Evolutionary conservation across 352 stramenopile species (phyloP).

Genomic region (Globisporangium canariense): DNA sequence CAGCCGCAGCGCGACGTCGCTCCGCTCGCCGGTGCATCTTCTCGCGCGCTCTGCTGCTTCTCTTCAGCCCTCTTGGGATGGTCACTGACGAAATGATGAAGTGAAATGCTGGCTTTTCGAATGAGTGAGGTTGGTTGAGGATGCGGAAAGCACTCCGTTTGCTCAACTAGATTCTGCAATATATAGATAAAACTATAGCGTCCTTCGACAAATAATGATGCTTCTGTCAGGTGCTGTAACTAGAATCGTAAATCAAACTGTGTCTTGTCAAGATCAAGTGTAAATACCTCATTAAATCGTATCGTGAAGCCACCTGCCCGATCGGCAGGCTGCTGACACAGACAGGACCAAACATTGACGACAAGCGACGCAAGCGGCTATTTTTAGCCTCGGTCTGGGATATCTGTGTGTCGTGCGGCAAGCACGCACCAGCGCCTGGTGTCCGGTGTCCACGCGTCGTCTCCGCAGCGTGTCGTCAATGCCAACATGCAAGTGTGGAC

Average conservation of each 20-base stretch:
- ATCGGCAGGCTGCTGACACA: no score
- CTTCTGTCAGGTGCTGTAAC: background rate
- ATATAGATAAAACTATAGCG: background rate
- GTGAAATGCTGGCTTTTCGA: background rate
- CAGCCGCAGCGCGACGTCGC: conserved; percentile 42
- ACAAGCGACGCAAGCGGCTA: background rate
- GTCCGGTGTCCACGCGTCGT: background rate
- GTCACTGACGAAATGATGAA: conserved; percentile 1
- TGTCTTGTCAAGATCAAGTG: no score
- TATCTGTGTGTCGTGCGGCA: background rate
- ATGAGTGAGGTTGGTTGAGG: background rate
- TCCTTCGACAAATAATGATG: no score
- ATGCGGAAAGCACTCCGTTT: background rate
- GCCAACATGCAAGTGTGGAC: background rate
- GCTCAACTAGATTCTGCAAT: background rate
- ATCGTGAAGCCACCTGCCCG: no score
- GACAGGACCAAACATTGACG: background rate
- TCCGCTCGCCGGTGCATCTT: conserved; percentile 48
- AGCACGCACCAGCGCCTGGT: background rate
- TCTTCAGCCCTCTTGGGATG: background rate
- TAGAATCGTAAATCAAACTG: no score
- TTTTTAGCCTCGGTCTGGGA: background rate
- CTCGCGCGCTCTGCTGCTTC: conserved; percentile 23
- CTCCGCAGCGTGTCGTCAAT: background rate
- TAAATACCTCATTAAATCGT: no score